phyloP scores from a whole-genome alignment of 129 eudicot genomes.

The Lactuca saligna region DNA sequence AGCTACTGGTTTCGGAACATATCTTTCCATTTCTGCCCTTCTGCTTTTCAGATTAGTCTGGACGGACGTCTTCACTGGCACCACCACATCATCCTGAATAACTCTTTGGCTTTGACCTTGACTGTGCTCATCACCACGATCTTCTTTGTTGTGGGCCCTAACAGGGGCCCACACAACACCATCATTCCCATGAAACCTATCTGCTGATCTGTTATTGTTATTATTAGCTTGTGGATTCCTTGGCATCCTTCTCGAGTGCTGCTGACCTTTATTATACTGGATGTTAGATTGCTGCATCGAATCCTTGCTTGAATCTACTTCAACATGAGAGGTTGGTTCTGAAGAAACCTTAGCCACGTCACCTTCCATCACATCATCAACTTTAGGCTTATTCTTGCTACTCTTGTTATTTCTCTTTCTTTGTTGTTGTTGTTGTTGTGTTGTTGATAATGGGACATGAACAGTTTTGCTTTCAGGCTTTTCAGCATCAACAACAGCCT shows the following conservation, averaged over 20 bases:
- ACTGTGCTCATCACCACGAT: constrained; percentile 35
- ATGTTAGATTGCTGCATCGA: constrained; percentile 35
- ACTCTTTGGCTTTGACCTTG: constrained; percentile 11
- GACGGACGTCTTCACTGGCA: constrained; percentile 40
- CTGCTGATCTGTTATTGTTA: constrained; percentile 27
- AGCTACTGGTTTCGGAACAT: constrained; percentile 81
- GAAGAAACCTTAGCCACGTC: constrained; percentile 27
- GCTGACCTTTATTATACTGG: constrained; percentile 76
- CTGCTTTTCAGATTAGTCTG: constrained; percentile 63
- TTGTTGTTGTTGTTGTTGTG: constrained; percentile 19
- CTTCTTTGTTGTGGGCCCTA: constrained; percentile 59
- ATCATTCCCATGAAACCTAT: constrained; percentile 64
- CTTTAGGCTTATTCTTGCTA: constrained; percentile 59
- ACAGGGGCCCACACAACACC: constrained; percentile 92
- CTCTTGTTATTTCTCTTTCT: constrained; percentile 53
- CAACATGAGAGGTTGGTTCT: constrained; percentile 33
- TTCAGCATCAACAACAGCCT: constrained; percentile 14
- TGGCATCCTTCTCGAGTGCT: constrained; percentile 56
- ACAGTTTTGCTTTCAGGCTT: constrained; percentile 34
- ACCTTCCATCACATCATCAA: constrained; percentile 40
- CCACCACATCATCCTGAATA: constrained; percentile 32
- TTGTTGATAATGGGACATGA: constrained; percentile 11
- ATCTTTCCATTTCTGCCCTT: constrained; percentile 98
- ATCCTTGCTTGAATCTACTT: constrained; percentile 35
- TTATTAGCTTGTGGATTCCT: constrained; percentile 61